These are phyloP conservation scores for Schizochytrium sp. DNA, from an alignment of 108 stramenopile genomes.

Conservation along the genomic window DNA sequence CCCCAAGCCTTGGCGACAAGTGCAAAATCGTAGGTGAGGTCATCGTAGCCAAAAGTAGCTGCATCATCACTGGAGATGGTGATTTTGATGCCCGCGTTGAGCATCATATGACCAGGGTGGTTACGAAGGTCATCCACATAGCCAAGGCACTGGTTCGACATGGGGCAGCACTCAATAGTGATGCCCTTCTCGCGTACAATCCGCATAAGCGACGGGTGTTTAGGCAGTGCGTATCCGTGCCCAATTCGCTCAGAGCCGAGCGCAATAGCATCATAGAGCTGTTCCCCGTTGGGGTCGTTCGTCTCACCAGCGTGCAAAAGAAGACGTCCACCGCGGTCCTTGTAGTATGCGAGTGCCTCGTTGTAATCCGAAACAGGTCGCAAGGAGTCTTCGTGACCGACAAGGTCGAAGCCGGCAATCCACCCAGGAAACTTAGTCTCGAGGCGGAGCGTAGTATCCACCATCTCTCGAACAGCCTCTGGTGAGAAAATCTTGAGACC, in stretches of 20 bases:
- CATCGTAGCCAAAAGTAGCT: slow-evolving; percentile 50
- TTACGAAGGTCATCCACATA: slow-evolving; percentile 50
- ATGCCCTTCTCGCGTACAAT: slow-evolving; percentile 47
- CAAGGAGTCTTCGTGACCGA: slow-evolving; percentile 32
- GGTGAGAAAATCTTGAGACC: neutral
- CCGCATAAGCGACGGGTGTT: slow-evolving; percentile 43
- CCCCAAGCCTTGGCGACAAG: slow-evolving; percentile 61
- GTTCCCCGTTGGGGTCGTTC: slow-evolving; percentile 44
- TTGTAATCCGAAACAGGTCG: neutral
- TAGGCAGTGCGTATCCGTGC: slow-evolving; percentile 60
- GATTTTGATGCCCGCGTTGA: slow-evolving; percentile 27
- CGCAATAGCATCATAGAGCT: slow-evolving; percentile 47
- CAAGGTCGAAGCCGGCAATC: slow-evolving; percentile 51
- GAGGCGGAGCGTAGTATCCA: slow-evolving; percentile 3
- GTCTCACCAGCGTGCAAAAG: slow-evolving; percentile 56
- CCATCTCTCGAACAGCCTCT: neutral
- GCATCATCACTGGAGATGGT: slow-evolving; percentile 47
- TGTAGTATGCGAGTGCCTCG: slow-evolving; percentile 52
- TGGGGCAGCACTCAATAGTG: slow-evolving; percentile 58
- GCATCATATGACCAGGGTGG: slow-evolving; percentile 55
- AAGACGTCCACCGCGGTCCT: slow-evolving; percentile 51
- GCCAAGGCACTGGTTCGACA: slow-evolving; percentile 55
- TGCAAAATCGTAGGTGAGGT: slow-evolving; percentile 50
- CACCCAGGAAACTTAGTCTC: slow-evolving; percentile 26
- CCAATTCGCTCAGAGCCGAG: slow-evolving; percentile 50